Percentiles rank a stretch among this genome's conserved stretches.
phyloP scores from a whole-genome alignment of 306 rosid genomes.

The Carpinus fangiana region DNA sequence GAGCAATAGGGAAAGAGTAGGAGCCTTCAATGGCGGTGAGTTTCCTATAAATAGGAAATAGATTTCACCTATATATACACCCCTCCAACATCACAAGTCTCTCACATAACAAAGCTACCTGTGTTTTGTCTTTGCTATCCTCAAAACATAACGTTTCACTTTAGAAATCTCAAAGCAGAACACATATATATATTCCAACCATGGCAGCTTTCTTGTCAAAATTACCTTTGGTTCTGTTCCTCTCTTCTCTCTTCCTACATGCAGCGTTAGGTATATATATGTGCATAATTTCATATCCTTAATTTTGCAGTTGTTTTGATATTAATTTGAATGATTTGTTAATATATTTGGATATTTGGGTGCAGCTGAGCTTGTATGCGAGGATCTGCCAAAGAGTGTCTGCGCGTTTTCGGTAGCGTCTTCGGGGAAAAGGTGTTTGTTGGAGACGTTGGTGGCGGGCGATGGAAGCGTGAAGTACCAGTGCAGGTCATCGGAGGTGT shows the following conservation, averaged over 20 bases:
- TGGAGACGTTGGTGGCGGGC: conserved; percentile 52
- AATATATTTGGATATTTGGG: neutral
- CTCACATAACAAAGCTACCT: neutral
- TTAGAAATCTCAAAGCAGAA: neutral
- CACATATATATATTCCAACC: neutral
- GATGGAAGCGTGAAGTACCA: conserved; percentile 52
- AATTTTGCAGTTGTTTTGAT: neutral
- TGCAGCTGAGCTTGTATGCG: conserved; percentile 60
- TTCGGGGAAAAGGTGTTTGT: conserved; percentile 76
- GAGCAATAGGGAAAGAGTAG: neutral
- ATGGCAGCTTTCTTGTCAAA: conserved; percentile 58
- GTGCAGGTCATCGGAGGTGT: conserved; percentile 76
- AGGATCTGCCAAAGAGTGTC: conserved; percentile 49
- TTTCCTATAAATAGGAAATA: neutral
- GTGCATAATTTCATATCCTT: neutral
- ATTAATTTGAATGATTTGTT: neutral
- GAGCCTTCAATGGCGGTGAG: neutral
- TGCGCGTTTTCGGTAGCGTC: conserved; percentile 85
- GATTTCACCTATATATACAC: conserved; percentile 1
- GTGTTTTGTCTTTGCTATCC: neutral
- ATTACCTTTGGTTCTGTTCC: conserved; percentile 40
- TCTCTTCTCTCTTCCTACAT: conserved; percentile 52
- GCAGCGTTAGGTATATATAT: conserved; percentile 41
- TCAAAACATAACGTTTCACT: neutral
- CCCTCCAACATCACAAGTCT: conserved; percentile 3